These are phyloP conservation scores for Cryptosporidium viatorum DNA, from an alignment of 169 alveolate genomes.

Conservation along the genomic window DNA sequence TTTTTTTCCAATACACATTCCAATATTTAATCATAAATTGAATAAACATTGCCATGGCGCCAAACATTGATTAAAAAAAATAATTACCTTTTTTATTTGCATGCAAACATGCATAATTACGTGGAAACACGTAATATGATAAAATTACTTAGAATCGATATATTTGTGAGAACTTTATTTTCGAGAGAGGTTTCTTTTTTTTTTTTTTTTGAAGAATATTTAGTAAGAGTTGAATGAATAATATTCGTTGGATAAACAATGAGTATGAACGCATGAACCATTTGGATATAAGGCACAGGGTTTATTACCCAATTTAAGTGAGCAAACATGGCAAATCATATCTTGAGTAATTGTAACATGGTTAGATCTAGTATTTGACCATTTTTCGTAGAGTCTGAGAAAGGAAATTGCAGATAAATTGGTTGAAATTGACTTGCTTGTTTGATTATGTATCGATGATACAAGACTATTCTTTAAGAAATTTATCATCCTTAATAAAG, in stretches of 20 bases:
- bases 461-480: conserved; percentile 42
- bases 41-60: neutral
- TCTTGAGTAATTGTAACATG: conserved; percentile 66
- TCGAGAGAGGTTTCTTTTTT: neutral
- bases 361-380: conserved; percentile 37
- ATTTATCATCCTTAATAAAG: conserved; percentile 25
- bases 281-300: conserved; percentile 65
- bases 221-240: neutral
- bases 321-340: conserved; percentile 63
- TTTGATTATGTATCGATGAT: conserved; percentile 20
- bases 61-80: neutral
- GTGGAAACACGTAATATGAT: neutral
- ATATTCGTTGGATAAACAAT: conserved; percentile 46
- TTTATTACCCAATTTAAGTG: conserved; percentile 60
- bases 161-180: neutral
- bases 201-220: neutral
- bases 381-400: conserved; percentile 46
- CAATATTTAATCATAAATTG: no score
- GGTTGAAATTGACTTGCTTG: conserved; percentile 29
- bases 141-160: no score
- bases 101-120: neutral
- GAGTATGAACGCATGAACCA: conserved; percentile 65
- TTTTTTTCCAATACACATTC: neutral
- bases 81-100: neutral
- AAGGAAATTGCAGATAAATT: conserved; percentile 64